A percentile compares a stretch with the other conserved stretches of the same genome.
These are phyloP conservation scores for Leccinum disarticulatum DNA, from an alignment of 768 basidiomycete genomes.

Conservation along the genomic window DNA sequence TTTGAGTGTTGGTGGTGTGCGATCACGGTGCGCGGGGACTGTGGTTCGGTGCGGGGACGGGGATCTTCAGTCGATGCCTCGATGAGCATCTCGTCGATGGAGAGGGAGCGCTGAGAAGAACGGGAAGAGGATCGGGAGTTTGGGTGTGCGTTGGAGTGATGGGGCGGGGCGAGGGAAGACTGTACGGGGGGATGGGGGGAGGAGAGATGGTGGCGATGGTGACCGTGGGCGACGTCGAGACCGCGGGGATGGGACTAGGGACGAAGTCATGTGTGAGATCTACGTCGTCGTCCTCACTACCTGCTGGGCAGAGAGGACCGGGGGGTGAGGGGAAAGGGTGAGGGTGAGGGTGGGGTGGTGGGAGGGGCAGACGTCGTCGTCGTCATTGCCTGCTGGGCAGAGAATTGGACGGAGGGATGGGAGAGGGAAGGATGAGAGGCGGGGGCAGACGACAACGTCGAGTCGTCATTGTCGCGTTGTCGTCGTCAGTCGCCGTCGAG, in stretches of 20 bases:
- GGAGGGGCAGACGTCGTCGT: no score
- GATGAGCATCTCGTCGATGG: conserved; percentile 49
- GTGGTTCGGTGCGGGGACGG: conserved; percentile 32
- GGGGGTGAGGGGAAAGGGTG: no score
- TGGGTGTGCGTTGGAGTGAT: conserved; percentile 10
- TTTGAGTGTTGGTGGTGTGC: conserved; percentile 34
- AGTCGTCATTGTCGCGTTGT: no score
- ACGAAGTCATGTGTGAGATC: conserved; percentile 6
- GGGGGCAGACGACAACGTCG: no score
- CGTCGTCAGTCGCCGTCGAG: no score
- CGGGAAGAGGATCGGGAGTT: conserved; percentile 36
- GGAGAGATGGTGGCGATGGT: conserved; percentile 5
- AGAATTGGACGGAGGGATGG: no score
- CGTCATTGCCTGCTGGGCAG: no score
- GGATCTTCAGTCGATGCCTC: conserved; percentile 44
- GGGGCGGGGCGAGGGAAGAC: conserved; percentile 12
- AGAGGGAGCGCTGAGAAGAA: conserved; percentile 36
- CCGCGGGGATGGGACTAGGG: conserved; percentile 16
- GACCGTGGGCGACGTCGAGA: conserved; percentile 17
- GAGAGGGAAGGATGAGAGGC: no score
- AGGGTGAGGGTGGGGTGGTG: no score
- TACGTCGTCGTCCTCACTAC: not conserved
- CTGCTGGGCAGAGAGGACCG: no score
- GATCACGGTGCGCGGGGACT: conserved; percentile 29
- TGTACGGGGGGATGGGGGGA: conserved; percentile 13